These are phyloP conservation scores for Pythium sukuiense DNA, from an alignment of 352 stramenopile species.

Conservation along the genomic window DNA sequence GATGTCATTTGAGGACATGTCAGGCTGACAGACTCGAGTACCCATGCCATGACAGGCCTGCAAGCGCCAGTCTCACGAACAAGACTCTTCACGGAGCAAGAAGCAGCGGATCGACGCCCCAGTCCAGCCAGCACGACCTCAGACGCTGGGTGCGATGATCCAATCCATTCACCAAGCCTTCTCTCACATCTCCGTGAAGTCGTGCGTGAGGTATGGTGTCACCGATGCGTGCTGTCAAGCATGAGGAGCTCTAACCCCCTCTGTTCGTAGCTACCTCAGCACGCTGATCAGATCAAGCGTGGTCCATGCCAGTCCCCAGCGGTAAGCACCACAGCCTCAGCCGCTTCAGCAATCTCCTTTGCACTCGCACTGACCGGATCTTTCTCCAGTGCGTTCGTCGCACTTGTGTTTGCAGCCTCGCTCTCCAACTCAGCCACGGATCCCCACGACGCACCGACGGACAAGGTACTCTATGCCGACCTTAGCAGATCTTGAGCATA, in stretches of 20 bases:
- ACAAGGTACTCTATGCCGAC: conserved; percentile 10
- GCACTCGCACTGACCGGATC: background rate
- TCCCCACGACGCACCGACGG: background rate
- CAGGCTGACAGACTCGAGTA: background rate
- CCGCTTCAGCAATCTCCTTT: no score
- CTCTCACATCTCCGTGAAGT: conserved; percentile 10
- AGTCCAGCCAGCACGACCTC: background rate
- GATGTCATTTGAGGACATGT: no score
- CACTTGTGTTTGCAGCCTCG: conserved; percentile 28
- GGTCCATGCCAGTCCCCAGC: background rate
- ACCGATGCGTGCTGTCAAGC: background rate
- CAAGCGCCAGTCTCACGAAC: conserved; percentile 13
- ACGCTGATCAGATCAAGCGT: conserved; percentile 11
- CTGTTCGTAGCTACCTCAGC: conserved; percentile 18
- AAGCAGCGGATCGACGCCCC: conserved; percentile 6
- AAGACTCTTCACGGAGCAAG: background rate
- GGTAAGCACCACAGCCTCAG: conserved; percentile 1
- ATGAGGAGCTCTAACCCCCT: background rate
- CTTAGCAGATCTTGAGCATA: background rate
- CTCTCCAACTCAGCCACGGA: conserved; percentile 15
- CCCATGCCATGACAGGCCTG: background rate
- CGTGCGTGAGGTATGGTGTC: conserved; percentile 21
- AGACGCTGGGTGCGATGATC: conserved; percentile 15
- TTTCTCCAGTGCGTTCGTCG: conserved; percentile 21
- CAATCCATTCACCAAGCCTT: conserved; percentile 4